Evolutionary conservation across 1,139 yeast genomes (phyloP).

Genomic region (Scheffersomyces titani): DNA sequence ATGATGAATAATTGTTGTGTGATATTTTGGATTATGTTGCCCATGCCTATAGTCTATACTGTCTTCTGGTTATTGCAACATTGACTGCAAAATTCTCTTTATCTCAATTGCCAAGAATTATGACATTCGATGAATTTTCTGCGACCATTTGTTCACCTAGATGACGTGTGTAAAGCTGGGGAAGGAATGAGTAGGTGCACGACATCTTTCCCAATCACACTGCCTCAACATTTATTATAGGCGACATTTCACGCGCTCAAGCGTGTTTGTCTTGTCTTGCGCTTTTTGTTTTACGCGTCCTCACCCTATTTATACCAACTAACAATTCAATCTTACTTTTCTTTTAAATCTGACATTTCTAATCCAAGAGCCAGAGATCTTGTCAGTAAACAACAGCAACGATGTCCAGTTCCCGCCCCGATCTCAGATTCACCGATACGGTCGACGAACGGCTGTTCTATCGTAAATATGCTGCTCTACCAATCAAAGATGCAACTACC

Average conservation of each 20-base stretch:
- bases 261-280: neutral
- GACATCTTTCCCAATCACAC: neutral
- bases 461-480: conserved; percentile 54
- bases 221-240: neutral
- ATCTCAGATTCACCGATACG: conserved; percentile 67
- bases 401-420: conserved; percentile 70
- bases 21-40: neutral
- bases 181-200: neutral
- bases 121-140: neutral
- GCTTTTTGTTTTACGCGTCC: neutral
- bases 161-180: neutral
- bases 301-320: neutral
- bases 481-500: conserved; percentile 46
- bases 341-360: neutral
- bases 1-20: too few relatives aligned
- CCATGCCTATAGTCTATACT: too few relatives aligned
- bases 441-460: conserved; percentile 68
- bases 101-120: neutral
- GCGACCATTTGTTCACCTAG: neutral
- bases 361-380: neutral
- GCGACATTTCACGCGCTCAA: neutral
- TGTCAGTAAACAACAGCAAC: neutral
- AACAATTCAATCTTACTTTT: neutral
- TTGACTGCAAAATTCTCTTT: neutral
- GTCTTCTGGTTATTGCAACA: neutral